Evolutionary conservation across 805 yeast species (phyloP), one percentile per base, ranked within the genome.

Genomic region (Yarrowia porcina): DNA sequence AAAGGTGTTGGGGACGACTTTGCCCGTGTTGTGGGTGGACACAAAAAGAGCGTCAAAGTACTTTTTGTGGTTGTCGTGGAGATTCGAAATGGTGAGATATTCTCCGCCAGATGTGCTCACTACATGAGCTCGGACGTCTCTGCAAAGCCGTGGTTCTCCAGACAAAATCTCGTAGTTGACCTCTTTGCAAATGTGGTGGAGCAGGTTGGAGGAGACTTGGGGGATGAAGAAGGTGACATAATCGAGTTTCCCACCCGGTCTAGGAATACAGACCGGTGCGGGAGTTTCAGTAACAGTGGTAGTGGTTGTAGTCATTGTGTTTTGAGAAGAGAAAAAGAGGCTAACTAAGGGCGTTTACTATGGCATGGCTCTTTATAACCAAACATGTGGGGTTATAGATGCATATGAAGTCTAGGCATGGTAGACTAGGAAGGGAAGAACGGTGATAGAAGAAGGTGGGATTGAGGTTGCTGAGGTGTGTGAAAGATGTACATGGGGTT

Each of bases 141-240:
- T 15, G 13, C 57, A 49, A 20, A 49, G 41, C 2, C 30, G 30
- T 3, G 57, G 32, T 12, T 49, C 57, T 21, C 39, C 41, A 7
- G 39, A 21, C 41, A 49, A 11, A 17, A 49, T 21, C 13, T 49
- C 57, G 41, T 49, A 49, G 57, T 49, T 49, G 41, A 49, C 17
- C 17, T 33, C 41, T 3, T 20, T 3, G 21, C 57, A 49, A 23
- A 49, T n/a, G 4, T 49, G 28, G 13, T 13, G 10, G 4, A 49
- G 39, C 2, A 49, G 20, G 15, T 13, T 36, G 38, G 56, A 0
- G 18, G 32, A 5, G 3, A 15, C n/a, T 3, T 45, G 52, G 17
- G 52, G 27, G 13, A 45, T 15, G 12, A 23, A 17, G 30, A 49
- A 49, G 12, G 57, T 21, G 20, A 33, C 41, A 3, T 49, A 25